Percentiles rank a stretch among this genome's conserved stretches.
Evolutionary conservation across 2,329 filamentous ascomycete species (phyloP).

Genomic region (Immersiporthe knoxdaviesiana): DNA sequence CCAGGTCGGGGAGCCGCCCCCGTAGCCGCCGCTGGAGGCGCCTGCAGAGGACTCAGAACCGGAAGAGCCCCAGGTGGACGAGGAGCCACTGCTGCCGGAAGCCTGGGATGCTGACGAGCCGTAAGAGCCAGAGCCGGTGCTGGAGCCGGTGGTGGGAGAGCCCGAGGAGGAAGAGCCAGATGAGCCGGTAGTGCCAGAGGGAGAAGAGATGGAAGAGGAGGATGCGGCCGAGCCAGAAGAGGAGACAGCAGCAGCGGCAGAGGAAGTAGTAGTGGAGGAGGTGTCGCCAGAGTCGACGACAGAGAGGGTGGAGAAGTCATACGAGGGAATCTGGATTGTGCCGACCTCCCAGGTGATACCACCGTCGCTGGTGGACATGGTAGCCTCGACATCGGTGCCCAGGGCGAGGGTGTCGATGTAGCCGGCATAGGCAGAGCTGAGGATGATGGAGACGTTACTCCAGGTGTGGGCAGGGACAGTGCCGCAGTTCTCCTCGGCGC

Average conservation of each 20-base stretch:
- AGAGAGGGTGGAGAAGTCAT: conserved; percentile 13
- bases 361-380: conserved; percentile 26
- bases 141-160: conserved; percentile 2
- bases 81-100: conserved; percentile 3
- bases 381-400: conserved; percentile 19
- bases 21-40: background rate
- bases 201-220: conserved; percentile 1
- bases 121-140: conserved; percentile 7
- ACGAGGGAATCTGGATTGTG: conserved; percentile 29
- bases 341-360: conserved; percentile 28
- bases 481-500: conserved; percentile 78
- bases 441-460: conserved; percentile 29
- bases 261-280: background rate
- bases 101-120: conserved; percentile 3
- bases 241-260: background rate
- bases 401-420: conserved; percentile 24
- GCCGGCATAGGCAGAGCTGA: conserved; percentile 21
- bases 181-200: background rate
- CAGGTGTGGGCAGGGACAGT: conserved; percentile 28
- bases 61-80: conserved; percentile 10
- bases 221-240: background rate
- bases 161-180: conserved; percentile 10
- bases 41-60: background rate
- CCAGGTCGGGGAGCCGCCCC: background rate
- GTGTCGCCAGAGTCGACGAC: background rate